Evolutionary conservation across 164 flowering plant species (phyloP), one percentile per base, ranked within the genome.

Genomic region (Magnolia changhungtana): DNA sequence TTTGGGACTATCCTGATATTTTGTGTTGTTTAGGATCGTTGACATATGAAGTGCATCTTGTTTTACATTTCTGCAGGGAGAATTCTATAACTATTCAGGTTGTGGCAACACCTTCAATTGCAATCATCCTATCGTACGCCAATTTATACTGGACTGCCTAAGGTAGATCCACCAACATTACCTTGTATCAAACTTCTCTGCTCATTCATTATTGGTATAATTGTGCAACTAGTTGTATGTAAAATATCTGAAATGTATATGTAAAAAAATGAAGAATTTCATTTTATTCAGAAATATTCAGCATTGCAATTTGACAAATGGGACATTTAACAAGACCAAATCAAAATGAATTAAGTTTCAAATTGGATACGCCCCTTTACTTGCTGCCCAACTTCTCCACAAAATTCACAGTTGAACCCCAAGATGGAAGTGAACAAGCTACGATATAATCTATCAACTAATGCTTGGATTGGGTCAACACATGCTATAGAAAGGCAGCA

Each of bases 41-140:
- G 65, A 73, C 14, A 49, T 4, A 73, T 23, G 72, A n/a, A 71
- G 29, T 66, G 45, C 50, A 52, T 8, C 21, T 71, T 65, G n/a
- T 63, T 63, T 31, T 71, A 8, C 78, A 49, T 71, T 71, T 78
- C 65, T 81, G 21, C 88, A 95, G 99, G 99, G 99, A 68, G 97
- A 93, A 80, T 95, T 88, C 80, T 95, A 93, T 75, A 95, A 95
- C 69, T 95, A 95, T 84, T 95, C 98, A 31, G 99, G 99, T 18
- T 95, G 99, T 84, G 98, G 98, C 51, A 95, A 95, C 87, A 95
- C 99, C 72, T 87, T 93, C 81, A 95, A 95, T 72, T 95, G 98
- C 87, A 95, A 93, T 81, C 97, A 95, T 83, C 99, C 99, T 58
- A 82, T 91, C 76, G 99, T 91, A 13, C 97, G 99, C 21, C 92